A percentile compares a stretch with the other conserved stretches of the same genome.
phyloP scores from a whole-genome alignment of 768 basidiomycete genomes.

The Lactarius evosmus region DNA sequence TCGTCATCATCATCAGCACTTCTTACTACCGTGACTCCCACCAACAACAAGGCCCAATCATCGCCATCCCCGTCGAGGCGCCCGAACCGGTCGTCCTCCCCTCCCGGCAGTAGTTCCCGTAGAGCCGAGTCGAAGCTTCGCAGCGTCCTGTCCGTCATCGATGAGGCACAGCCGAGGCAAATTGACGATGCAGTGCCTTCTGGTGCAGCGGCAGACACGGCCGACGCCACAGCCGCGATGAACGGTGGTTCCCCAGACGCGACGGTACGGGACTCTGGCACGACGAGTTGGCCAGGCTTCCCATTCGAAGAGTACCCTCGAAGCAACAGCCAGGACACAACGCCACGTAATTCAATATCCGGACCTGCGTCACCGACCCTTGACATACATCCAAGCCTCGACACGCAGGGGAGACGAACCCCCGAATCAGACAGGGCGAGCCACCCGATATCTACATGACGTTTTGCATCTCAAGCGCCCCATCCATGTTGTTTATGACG shows the following conservation, averaged over 20 bases:
- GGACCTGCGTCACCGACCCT: conserved; percentile 30
- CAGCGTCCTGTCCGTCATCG: conserved; percentile 67
- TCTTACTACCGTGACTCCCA: conserved; percentile 28
- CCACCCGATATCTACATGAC: conserved; percentile 30
- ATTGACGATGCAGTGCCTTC: conserved; percentile 1
- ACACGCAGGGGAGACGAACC: conserved; percentile 32
- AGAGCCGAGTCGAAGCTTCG: conserved; percentile 58
- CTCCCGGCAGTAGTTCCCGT: conserved; percentile 32
- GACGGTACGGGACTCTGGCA: conserved; percentile 32
- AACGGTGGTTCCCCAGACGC: conserved; percentile 11
- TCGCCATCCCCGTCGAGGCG: conserved; percentile 44
- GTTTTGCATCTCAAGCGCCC: neutral
- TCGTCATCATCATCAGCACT: conserved; percentile 25
- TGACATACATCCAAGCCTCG: conserved; percentile 26
- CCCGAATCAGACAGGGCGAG: conserved; percentile 35
- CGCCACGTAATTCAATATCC: conserved; percentile 45
- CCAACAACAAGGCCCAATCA: conserved; percentile 40
- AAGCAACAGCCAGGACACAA: conserved; percentile 40
- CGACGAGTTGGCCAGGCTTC: conserved; percentile 40
- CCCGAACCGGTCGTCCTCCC: conserved; percentile 21
- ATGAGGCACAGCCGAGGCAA: conserved; percentile 47
- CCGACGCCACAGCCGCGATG: neutral
- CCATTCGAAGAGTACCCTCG: conserved; percentile 42
- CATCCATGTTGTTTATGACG: neutral
- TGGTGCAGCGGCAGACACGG: neutral